Evolutionary conservation across 148 eudicot species (phyloP).

Genomic region (Cornus suecica): DNA sequence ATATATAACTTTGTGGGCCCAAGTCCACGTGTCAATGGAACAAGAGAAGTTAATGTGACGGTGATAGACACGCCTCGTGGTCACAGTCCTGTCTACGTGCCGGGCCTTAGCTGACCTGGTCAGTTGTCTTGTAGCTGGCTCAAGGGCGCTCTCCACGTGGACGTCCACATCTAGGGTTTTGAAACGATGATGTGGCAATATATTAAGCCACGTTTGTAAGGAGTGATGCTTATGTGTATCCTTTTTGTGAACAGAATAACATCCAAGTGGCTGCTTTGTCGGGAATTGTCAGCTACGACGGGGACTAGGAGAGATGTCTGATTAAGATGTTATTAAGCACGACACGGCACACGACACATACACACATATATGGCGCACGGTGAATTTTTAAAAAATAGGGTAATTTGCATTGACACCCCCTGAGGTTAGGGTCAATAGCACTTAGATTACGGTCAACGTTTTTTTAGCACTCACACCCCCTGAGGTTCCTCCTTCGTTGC

Average conservation of each 20-base stretch:
- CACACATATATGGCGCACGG: too few relatives aligned
- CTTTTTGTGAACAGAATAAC: neutral
- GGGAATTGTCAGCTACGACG: neutral
- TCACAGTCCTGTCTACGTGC: neutral
- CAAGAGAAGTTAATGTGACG: slow-evolving; percentile 1
- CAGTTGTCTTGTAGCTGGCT: neutral
- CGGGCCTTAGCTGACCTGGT: neutral
- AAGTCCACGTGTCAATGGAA: neutral
- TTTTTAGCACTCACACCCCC: too few relatives aligned
- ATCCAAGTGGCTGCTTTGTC: neutral
- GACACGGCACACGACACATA: too few relatives aligned
- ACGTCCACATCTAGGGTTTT: neutral
- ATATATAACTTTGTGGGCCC: neutral
- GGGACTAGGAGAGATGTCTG: too few relatives aligned
- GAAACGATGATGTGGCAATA: neutral
- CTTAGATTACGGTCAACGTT: too few relatives aligned
- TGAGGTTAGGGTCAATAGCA: too few relatives aligned
- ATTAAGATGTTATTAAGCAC: too few relatives aligned
- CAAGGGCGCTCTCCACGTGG: neutral
- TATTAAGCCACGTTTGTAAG: neutral
- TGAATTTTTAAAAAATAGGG: too few relatives aligned
- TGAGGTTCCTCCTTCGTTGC: too few relatives aligned
- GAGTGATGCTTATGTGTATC: neutral
- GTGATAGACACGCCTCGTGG: neutral
- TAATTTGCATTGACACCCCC: too few relatives aligned